Evolutionary conservation across 371 early-diverging fungal species (phyloP), one percentile per base, ranked within the genome.

Genomic region (Chytridiales sp.): DNA sequence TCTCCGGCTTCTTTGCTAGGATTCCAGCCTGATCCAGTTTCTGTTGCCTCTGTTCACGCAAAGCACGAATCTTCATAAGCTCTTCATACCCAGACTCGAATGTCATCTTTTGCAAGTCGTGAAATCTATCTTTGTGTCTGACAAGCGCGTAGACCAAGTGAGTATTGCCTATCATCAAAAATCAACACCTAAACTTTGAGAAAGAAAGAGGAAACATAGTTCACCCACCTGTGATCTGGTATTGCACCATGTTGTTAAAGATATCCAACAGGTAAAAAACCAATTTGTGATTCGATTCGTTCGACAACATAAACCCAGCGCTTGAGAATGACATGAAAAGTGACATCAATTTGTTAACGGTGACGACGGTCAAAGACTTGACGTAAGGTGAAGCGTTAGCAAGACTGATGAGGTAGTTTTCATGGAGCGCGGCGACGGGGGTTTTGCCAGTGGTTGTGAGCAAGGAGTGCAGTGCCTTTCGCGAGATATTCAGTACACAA

Each of bases 351-450:
- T 89, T 87, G 56, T 81, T 84, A 2, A 87, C 70, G 0, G 95
- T 82, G 1, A 86, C 77, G 4, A 84, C 80, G 29, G 88, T 86
- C 15, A 93, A 60, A 38, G 83, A 80, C 50, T 88, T 89, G 38
- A 91, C 56, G 62, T 86, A 88, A 1, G 93, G 89, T 1, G 92
- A 85, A 4, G 90, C 79, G 64, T 94, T 94, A 46, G 86, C 70
- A 24, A 94, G 73, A n/a, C 87, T 82, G 11, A 88, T 64, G 27
- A 93, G 72, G 36, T 91, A 56, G 21, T 87, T 85, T 38, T 91
- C 90, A 66, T 91, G 90, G 3, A 92, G 78, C 0, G 87, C 75
- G 1, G 85, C 68, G 19, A 90, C 68, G 15, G 78, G 61, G 13
- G 87, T 52, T 47, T 64, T 83, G 50, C 82, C 82, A 3, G 90